Evolutionary conservation across 2,329 filamentous ascomycete genomes (phyloP), one percentile per base, ranked within the genome.

Genomic region (Ascocoryne sarcoides): DNA sequence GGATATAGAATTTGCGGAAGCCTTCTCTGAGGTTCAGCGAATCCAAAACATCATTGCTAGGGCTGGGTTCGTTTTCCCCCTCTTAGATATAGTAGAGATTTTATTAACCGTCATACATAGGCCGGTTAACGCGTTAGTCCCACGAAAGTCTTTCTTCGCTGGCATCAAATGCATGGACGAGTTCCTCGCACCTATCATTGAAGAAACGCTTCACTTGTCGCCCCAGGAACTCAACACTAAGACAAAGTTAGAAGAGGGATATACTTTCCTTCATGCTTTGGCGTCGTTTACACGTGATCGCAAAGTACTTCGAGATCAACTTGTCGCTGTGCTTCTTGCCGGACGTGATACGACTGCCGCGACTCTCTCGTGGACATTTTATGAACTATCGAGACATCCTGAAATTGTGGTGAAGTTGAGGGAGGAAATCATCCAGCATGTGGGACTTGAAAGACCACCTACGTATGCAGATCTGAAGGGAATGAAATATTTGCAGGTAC

Each of bases 201-300:
- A 89, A 38, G 71, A 75, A 9, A 76, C 84, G 0, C 73, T 94
- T 5, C 68, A 69, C 4, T 71, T 94, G 23, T 75, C 74, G 2
- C 73, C 76, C 0, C 75, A 77, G 21, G 84, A 95, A 60, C 74
- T 93, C 2, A 76, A 80, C 36, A 71, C 77, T 45, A 86, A 83
- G 63, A 75, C 74, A 41, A 87, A 84, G 56, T 76, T 76, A 7
- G 82, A 84, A 56, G 66, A 73, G 47, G 74, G 72, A 34, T 89
- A 92, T 62, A 93, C 84, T 1, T 94, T 95, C 65, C 73, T 95
- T 15, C 84, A 95, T 62, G 84, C 86, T 20, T 74, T 95, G 2
- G 86, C 87, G 32, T 71, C 73, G 29, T 89, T 86, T 65, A 95
- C 88, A 0, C 77, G 84, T 23, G 75, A 82, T 56, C 69, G 69